A percentile compares a stretch with the other conserved stretches of the same genome.
phyloP scores from a whole-genome alignment of 208 protist species.

The Leishmania tarentolae region DNA sequence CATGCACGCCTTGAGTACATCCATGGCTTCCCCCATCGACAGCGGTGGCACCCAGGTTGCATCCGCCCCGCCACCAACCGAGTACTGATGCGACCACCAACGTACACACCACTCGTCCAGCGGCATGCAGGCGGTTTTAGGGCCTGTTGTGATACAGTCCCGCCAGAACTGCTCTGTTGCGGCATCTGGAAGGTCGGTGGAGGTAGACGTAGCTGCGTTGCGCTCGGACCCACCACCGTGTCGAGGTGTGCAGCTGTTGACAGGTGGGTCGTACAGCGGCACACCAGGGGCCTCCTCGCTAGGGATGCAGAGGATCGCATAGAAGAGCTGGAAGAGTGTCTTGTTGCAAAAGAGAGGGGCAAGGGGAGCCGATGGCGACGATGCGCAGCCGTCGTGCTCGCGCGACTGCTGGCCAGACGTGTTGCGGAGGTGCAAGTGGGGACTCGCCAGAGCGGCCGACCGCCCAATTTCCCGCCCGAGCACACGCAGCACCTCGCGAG shows the following conservation, averaged over 20 bases:
- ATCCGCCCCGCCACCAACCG: background rate
- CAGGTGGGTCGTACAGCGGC: background rate
- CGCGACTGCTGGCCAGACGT: background rate
- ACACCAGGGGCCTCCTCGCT: slow-evolving; percentile 32
- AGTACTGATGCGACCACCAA: slow-evolving; percentile 21
- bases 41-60: slow-evolving; percentile 1
- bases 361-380: background rate
- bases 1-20: slow-evolving; percentile 26
- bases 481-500: slow-evolving; percentile 23
- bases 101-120: slow-evolving; percentile 65
- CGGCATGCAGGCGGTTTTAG: slow-evolving; percentile 17
- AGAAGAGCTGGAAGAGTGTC: slow-evolving; percentile 26
- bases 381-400: background rate
- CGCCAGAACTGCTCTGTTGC: background rate
- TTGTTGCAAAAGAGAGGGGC: background rate
- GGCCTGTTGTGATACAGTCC: slow-evolving; percentile 4
- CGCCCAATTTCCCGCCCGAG: slow-evolving; percentile 20
- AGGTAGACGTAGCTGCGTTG: background rate
- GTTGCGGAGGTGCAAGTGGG: background rate
- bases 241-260: background rate
- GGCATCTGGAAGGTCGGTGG: background rate
- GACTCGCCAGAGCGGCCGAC: background rate
- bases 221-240: background rate
- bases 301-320: slow-evolving; percentile 21
- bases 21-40: slow-evolving; percentile 22